These are phyloP conservation scores for Thelephora aurantiotincta DNA, from an alignment of 768 basidiomycete species.

Conservation along the genomic window DNA sequence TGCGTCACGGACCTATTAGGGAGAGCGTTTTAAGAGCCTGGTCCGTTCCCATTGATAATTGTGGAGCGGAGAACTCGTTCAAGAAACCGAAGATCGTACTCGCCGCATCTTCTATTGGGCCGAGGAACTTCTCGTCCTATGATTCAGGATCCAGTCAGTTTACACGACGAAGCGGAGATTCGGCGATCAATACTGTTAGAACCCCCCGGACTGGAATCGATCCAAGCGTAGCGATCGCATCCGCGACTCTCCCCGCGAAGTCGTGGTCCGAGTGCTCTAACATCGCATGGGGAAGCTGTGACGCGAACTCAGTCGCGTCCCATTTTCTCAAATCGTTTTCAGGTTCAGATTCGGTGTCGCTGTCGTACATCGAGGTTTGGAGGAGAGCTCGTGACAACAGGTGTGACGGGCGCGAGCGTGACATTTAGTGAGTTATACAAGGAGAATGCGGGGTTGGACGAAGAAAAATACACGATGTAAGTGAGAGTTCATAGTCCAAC, in stretches of 20 bases:
- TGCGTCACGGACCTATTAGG: slow-evolving; percentile 8
- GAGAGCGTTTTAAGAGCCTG: slow-evolving; percentile 3
- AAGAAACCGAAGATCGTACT: slow-evolving; percentile 19
- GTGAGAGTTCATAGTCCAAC: too few relatives aligned
- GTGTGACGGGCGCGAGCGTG: slow-evolving; percentile 1
- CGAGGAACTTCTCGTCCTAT: slow-evolving; percentile 22
- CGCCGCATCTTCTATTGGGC: slow-evolving; percentile 21
- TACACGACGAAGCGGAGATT: background rate
- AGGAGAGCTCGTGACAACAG: slow-evolving; percentile 3
- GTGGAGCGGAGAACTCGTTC: slow-evolving; percentile 10
- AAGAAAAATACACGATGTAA: too few relatives aligned
- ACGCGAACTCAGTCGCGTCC: slow-evolving; percentile 6
- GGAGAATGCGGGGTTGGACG: slow-evolving; percentile 5
- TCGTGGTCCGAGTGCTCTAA: background rate
- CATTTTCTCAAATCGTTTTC: slow-evolving; percentile 11
- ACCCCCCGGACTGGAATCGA: slow-evolving; percentile 8
- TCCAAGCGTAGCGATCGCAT: slow-evolving; percentile 4
- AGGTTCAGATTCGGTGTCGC: slow-evolving; percentile 44
- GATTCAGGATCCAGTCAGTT: background rate
- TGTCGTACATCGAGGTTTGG: slow-evolving; percentile 18
- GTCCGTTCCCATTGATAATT: slow-evolving; percentile 1
- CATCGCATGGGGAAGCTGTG: background rate
- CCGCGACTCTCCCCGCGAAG: background rate
- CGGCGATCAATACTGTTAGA: slow-evolving; percentile 1
- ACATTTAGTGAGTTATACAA: slow-evolving; percentile 5